Evolutionary conservation across 2,329 filamentous ascomycete species (phyloP).

Genomic region (Fusarium nisikadoi): DNA sequence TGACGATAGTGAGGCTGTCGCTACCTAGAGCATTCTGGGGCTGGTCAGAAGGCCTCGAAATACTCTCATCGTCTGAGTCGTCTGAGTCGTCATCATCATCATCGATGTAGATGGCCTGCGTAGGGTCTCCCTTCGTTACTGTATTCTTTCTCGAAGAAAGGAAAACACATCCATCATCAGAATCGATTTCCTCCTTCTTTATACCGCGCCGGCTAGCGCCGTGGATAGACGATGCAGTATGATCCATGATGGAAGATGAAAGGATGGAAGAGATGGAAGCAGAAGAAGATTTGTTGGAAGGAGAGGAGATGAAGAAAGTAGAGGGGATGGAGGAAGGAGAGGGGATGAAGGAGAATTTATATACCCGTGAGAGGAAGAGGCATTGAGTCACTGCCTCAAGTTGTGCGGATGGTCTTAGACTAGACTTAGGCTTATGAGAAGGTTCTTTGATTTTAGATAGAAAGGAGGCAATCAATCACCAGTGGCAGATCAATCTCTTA

Average conservation of each 20-base stretch:
- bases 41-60: rapidly evolving
- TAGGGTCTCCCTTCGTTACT: rapidly evolving
- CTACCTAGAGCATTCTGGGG: not conserved
- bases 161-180: rapidly evolving
- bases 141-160: rapidly evolving
- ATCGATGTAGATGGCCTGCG: rapidly evolving
- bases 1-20: not conserved
- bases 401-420: not conserved
- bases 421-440: not conserved
- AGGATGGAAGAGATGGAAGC: not conserved
- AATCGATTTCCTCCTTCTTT: not conserved
- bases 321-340: not conserved
- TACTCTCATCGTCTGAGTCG: not conserved
- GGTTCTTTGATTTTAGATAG: not conserved
- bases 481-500: too few species aligned
- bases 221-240: too few species aligned
- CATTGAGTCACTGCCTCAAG: not conserved
- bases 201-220: rapidly evolving
- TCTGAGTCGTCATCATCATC: not conserved
- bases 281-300: too few species aligned
- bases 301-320: not conserved
- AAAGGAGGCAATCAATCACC: rapidly evolving
- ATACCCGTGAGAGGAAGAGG: not conserved
- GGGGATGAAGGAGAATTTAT: not conserved
- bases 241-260: rapidly evolving